Evolutionary conservation across 2,329 filamentous ascomycete genomes (phyloP).

Genomic region (Neofusicoccum laricinum): DNA sequence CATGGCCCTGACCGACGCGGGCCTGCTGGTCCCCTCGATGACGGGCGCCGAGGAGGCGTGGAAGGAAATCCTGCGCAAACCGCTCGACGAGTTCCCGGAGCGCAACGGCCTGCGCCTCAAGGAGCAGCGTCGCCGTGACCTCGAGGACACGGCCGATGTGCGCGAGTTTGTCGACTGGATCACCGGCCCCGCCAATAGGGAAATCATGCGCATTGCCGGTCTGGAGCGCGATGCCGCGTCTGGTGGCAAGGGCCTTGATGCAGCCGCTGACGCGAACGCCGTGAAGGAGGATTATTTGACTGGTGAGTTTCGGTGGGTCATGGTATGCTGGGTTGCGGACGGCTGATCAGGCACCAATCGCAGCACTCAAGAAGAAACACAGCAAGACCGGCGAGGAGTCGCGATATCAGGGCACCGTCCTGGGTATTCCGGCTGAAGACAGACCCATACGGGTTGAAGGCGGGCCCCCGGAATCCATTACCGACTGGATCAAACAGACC

Average conservation of each 20-base stretch:
- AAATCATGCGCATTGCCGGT: conserved; percentile 77
- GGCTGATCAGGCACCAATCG: not conserved
- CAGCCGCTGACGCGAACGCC: conserved; percentile 33
- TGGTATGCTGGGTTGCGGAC: conserved; percentile 18
- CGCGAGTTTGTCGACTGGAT: conserved; percentile 80
- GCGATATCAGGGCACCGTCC: conserved; percentile 78
- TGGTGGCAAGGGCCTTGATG: conserved; percentile 46
- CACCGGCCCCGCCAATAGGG: conserved; percentile 67
- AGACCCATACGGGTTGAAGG: conserved; percentile 76
- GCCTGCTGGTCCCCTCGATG: conserved; percentile 68
- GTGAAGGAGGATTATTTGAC: conserved; percentile 48
- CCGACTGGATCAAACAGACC: conserved; percentile 56
- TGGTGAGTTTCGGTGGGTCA: conserved; percentile 25
- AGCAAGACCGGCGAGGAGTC: conserved; percentile 85
- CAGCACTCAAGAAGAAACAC: conserved; percentile 86
- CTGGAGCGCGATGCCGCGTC: conserved; percentile 45
- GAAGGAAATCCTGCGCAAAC: conserved; percentile 49
- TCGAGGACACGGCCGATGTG: conserved; percentile 77
- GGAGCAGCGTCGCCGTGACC: conserved; percentile 46
- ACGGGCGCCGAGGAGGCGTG: conserved; percentile 67
- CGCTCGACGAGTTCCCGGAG: conserved; percentile 42
- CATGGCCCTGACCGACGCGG: conserved; percentile 79
- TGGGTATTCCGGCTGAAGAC: conserved; percentile 71
- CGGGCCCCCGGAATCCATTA: conserved; percentile 64
- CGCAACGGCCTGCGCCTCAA: conserved; percentile 38